Evolutionary conservation across 805 yeast species (phyloP).

Genomic region (Metschnikowia corniflorae): DNA sequence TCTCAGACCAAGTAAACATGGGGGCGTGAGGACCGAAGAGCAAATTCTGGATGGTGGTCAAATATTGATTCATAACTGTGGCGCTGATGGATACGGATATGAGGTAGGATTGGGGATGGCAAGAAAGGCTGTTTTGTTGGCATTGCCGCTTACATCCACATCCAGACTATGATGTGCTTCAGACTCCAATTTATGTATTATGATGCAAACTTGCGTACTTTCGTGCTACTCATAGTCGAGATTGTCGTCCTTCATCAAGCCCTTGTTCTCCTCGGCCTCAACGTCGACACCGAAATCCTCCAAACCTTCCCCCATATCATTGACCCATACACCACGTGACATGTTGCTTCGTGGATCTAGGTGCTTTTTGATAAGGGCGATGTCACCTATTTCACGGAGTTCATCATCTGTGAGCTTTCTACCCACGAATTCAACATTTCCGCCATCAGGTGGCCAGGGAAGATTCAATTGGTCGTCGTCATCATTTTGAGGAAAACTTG

Average conservation of each 20-base stretch:
- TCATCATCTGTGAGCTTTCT: constrained; percentile 15
- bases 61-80: constrained; percentile 64
- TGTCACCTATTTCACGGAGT: constrained; percentile 15
- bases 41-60: constrained; percentile 36
- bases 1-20: constrained; percentile 69
- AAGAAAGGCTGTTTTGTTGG: constrained; percentile 38
- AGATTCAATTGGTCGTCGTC: constrained; percentile 61
- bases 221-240: too few species aligned
- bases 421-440: constrained; percentile 34
- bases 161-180: too few species aligned
- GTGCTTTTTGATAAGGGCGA: constrained; percentile 27
- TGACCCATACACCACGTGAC: constrained; percentile 57
- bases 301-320: constrained; percentile 78
- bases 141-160: constrained; percentile 2
- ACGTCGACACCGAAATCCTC: constrained; percentile 86
- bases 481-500: constrained; percentile 47
- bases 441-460: constrained; percentile 96
- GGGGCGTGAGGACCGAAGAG: constrained; percentile 68
- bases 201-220: background rate
- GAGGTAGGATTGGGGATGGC: constrained; percentile 67
- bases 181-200: background rate
- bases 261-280: constrained; percentile 48
- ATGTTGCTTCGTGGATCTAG: constrained; percentile 36
- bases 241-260: constrained; percentile 4
- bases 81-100: constrained; percentile 65